phyloP scores from a whole-genome alignment of 208 protist genomes.

The Sergeia podlipaevii region DNA sequence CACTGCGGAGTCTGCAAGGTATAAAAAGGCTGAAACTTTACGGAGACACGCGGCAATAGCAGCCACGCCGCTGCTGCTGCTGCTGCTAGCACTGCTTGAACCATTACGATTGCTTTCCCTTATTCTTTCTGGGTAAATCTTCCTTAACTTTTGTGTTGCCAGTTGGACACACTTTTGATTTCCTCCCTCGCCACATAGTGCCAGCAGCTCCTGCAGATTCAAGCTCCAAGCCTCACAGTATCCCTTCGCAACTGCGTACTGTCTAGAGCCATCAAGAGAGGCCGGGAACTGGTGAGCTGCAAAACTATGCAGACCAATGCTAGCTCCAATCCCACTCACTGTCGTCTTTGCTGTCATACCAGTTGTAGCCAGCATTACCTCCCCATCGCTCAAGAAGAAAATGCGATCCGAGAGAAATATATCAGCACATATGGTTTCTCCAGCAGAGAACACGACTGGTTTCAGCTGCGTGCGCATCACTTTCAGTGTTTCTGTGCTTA shows the following conservation, averaged over 20 bases:
- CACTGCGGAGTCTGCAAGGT: slow-evolving; percentile 24
- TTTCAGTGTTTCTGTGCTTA: slow-evolving; percentile 24
- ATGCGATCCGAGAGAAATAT: slow-evolving; percentile 51
- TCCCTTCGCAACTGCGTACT: slow-evolving; percentile 15
- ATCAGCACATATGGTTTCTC: slow-evolving; percentile 53
- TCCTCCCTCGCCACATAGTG: slow-evolving; percentile 24
- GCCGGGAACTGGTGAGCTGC: slow-evolving; percentile 25
- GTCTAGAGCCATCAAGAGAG: slow-evolving; percentile 25
- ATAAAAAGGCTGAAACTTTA: slow-evolving; percentile 29
- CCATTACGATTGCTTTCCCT: too few species aligned
- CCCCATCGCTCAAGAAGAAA: slow-evolving; percentile 53
- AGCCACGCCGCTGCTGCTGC: slow-evolving; percentile 1
- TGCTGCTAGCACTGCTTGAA: too few species aligned
- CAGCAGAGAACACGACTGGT: slow-evolving; percentile 33
- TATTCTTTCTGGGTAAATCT: too few species aligned
- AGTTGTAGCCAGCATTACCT: slow-evolving; percentile 24
- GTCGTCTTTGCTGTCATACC: neutral
- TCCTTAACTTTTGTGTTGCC: slow-evolving; percentile 20
- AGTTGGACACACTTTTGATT: slow-evolving; percentile 21
- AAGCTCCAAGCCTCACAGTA: slow-evolving; percentile 69
- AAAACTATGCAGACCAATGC: slow-evolving; percentile 53
- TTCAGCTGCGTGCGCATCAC: slow-evolving; percentile 36
- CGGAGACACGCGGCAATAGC: slow-evolving; percentile 19
- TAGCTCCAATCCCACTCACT: slow-evolving; percentile 4
- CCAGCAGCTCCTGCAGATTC: slow-evolving; percentile 11